Conservation (phyloP, 1,139 yeast genomes). For the Meyerozyma athensensis region DNA sequence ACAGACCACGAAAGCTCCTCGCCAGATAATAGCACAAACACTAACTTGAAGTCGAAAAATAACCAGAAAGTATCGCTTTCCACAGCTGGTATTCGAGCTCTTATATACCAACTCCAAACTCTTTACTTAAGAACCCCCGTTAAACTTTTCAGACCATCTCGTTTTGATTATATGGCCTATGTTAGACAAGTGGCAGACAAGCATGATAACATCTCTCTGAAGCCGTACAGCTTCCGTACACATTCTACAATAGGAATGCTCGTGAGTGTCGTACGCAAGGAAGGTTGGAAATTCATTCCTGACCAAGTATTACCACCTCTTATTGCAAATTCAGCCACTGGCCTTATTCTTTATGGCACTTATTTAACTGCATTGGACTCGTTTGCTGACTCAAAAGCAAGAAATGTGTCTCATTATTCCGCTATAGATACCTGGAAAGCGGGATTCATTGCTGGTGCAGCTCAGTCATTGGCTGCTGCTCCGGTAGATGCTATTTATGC, state of each 20-base stretch:
- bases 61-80: constrained; percentile 44
- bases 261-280: constrained; percentile 61
- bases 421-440: constrained; percentile 65
- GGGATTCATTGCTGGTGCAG: constrained; percentile 81
- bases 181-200: constrained; percentile 51
- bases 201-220: constrained; percentile 42
- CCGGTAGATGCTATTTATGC: constrained; percentile 91
- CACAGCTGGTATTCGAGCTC: constrained; percentile 80
- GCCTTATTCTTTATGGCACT: constrained; percentile 77
- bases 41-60: constrained; percentile 13
- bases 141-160: constrained; percentile 82
- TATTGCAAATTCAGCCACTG: constrained; percentile 82
- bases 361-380: constrained; percentile 54
- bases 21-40: not conserved
- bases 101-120: constrained; percentile 73
- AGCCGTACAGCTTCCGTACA: constrained; percentile 65
- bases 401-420: constrained; percentile 19
- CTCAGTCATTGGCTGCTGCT: constrained; percentile 88
- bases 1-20: no score
- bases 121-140: constrained; percentile 79
- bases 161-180: constrained; percentile 78
- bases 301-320: constrained; percentile 83
- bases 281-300: constrained; percentile 88
- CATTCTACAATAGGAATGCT: constrained; percentile 77
- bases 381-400: constrained; percentile 10